Evolutionary conservation across 2,329 filamentous ascomycete species (phyloP).

Genomic region (Biscogniauxia marginata): DNA sequence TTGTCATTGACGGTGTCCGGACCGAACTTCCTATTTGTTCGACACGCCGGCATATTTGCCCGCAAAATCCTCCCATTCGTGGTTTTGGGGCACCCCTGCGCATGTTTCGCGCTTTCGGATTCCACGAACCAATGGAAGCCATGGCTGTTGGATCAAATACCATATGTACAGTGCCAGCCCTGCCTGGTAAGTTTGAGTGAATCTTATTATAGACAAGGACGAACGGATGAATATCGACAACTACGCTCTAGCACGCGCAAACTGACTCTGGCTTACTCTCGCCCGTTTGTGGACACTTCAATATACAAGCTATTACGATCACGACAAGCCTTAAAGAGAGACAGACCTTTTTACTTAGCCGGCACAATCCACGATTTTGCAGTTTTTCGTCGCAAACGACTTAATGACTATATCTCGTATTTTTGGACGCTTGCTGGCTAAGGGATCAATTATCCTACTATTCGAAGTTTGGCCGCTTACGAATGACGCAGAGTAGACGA

Average conservation of each 20-base stretch:
- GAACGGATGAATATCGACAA: conserved; percentile 4
- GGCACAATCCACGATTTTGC: background rate
- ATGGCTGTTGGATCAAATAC: conserved; percentile 9
- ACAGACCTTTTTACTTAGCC: background rate
- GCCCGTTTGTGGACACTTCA: background rate
- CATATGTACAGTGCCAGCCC: conserved; percentile 20
- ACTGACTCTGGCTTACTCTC: conserved; percentile 3
- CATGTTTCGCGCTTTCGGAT: conserved; percentile 8
- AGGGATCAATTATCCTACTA: too few relatives aligned
- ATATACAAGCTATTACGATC: background rate
- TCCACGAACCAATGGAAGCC: conserved; percentile 27
- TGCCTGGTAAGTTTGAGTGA: conserved; percentile 5
- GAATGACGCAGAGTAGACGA: too few relatives aligned
- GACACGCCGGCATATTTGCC: conserved; percentile 12
- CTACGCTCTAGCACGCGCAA: conserved; percentile 4
- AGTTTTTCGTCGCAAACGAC: background rate
- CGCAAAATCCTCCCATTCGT: conserved; percentile 23
- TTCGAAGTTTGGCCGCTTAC: too few relatives aligned
- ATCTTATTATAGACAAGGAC: conserved; percentile 3
- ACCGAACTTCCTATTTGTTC: conserved; percentile 28
- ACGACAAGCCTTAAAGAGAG: conserved; percentile 1
- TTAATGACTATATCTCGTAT: background rate
- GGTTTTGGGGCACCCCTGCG: conserved; percentile 11
- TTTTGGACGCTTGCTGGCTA: too few relatives aligned
- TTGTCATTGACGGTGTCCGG: conserved; percentile 22